Evolutionary conservation across 163 green algal genomes (phyloP), one percentile per base, ranked within the genome.

Genomic region (Prototheca wickerhamii): DNA sequence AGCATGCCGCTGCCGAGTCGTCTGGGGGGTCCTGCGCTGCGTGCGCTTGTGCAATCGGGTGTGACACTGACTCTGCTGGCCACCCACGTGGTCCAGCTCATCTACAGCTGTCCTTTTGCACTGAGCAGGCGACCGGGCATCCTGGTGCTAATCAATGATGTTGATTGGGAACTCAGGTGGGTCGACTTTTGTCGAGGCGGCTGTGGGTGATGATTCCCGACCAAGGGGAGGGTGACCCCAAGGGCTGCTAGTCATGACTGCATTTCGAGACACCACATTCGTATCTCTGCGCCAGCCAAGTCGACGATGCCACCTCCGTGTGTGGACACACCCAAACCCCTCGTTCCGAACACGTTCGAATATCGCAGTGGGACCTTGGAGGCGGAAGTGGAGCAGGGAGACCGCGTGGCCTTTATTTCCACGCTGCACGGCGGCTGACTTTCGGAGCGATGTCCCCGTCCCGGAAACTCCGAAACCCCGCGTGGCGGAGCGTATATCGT

Each of bases 141-240:
- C 58, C 71, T 97, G 28, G 91, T 97, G 30, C 76, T 97, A 3
- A 77, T 97, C 23, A 97, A 97, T 56, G 91, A 97, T 60, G 79
- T 67, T 18, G 91, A 97, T 68, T 97, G 91, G 91, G 91, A 97
- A 68, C 77, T 97, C 0, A 84, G 81, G 86, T 89, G 75, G 58
- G 64, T 57, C 17, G 28, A 23, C 26, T 49, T 40, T 20, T 17
- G n/a, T 10, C 35, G 18, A 34, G 30, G 23, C 32, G 34, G 17
- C 40, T 21, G 25, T 33, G 28, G 33, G 5, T 59, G 8, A 21
- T 12, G 53, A 6, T 2, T 28, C 1, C 26, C 34, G 12, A 50
- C 29, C n/a, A 56, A 31, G 42, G 35, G 31, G 23, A 21, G 34
- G 7, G 23, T 40, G 3, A 25, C 7, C 58, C n/a, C n/a, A n/a